These are phyloP conservation scores for Botrytis pseudocinerea DNA, from an alignment of 2,329 filamentous ascomycete species.

Conservation along the genomic window DNA sequence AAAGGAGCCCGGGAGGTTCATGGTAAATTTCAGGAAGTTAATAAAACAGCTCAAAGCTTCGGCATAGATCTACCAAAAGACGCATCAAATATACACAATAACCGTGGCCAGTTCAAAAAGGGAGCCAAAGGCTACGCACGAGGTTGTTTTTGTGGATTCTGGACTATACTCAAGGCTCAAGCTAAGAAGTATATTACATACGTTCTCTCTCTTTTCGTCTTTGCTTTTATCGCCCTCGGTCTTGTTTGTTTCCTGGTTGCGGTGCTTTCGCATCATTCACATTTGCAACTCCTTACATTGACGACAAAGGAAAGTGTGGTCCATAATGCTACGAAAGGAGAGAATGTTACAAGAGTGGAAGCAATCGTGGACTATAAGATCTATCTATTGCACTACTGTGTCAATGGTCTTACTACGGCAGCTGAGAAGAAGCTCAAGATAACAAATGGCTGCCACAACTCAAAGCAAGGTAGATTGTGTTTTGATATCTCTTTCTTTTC, in stretches of 20 bases:
- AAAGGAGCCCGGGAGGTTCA: not conserved
- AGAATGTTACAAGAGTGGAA: not conserved
- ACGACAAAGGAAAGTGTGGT: not conserved
- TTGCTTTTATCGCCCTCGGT: slow-evolving; percentile 3
- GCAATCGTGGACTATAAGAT: slow-evolving; percentile 1
- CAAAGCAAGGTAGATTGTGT: slow-evolving; percentile 8
- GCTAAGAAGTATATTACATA: slow-evolving; percentile 9
- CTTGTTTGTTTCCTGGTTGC: not conserved
- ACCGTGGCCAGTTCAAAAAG: not conserved
- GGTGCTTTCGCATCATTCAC: slow-evolving; percentile 9
- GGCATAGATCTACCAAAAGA: not conserved
- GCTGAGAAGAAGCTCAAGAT: not conserved
- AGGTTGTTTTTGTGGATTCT: slow-evolving; percentile 2
- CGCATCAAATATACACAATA: not conserved
- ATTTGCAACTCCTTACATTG: slow-evolving; percentile 10
- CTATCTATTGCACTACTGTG: slow-evolving; percentile 11
- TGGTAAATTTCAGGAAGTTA: not conserved
- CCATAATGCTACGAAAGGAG: not conserved
- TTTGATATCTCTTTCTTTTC: not conserved
- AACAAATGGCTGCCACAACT: not conserved
- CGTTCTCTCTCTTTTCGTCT: not conserved
- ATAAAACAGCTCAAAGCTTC: not conserved
- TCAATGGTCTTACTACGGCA: not conserved
- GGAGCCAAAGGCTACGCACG: not conserved
- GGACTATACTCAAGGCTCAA: slow-evolving; percentile 1